phyloP scores from a whole-genome alignment of 371 early-diverging fungal species.

The Actinomortierella ambigua region DNA sequence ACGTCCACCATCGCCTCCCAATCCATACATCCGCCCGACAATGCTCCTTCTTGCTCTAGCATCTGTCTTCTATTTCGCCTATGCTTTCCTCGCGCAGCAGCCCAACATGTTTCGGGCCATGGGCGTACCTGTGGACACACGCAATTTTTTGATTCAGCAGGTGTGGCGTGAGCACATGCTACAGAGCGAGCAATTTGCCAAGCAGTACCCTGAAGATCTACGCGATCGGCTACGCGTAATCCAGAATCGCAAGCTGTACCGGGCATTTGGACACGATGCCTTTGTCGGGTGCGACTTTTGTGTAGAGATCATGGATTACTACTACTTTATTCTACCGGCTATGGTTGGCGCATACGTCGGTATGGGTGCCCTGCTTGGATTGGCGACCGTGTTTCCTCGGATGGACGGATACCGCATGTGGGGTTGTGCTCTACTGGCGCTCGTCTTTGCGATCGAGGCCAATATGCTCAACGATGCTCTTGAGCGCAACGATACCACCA shows the following conservation, averaged over 20 bases:
- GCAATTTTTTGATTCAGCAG: conserved; percentile 36
- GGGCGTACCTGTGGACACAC: conserved; percentile 26
- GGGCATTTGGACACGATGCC: conserved; percentile 33
- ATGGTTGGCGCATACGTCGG: conserved; percentile 26
- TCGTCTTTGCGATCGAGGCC: conserved; percentile 15
- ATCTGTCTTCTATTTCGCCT: conserved; percentile 14
- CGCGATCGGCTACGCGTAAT: conserved; percentile 33
- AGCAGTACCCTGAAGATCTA: conserved; percentile 23
- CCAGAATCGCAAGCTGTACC: conserved; percentile 27
- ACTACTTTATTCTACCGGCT: conserved; percentile 19
- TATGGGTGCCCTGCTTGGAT: conserved; percentile 28
- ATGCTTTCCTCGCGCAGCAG: conserved; percentile 11
- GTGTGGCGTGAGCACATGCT: conserved; percentile 24
- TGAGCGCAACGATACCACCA: conserved; percentile 6
- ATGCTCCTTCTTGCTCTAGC: conserved; percentile 9
- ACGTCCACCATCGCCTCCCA: neutral
- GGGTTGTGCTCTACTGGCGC: conserved; percentile 24
- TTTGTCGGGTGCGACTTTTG: conserved; percentile 33
- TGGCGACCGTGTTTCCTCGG: conserved; percentile 34
- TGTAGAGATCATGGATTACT: conserved; percentile 19
- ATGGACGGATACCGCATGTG: conserved; percentile 29
- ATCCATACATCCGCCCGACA: conserved; percentile 11
- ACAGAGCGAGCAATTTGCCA: conserved; percentile 15
- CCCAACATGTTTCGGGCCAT: conserved; percentile 36
- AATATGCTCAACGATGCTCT: conserved; percentile 9